Evolutionary conservation across 2,329 filamentous ascomycete species (phyloP), one percentile per base, ranked within the genome.

Genomic region (Bimuria novae-zelandiae): DNA sequence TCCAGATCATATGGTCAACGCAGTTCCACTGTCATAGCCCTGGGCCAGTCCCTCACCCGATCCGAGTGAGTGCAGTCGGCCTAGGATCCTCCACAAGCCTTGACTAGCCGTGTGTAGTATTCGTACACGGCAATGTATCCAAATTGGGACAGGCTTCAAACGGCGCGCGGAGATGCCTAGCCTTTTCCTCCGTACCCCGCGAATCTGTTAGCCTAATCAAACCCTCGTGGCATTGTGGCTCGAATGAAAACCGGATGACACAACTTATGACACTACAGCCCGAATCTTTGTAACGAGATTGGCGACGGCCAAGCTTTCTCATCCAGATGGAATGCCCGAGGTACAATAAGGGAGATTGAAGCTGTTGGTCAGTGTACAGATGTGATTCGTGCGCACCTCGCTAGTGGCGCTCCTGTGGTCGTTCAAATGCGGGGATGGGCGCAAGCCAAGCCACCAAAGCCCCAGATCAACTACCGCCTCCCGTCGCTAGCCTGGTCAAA

Each of bases 81-180:
- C 29, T 22, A 19, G 3, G 29, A 19, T 29, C 33, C 11, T 37
- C 32, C 23, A 8, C 44, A 35, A 25, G 33, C 32, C 44, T 47
- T 11, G 33, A 23, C 21, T 46, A 35, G 43, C 21, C 30, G 21
- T 25, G 30, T 16, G 30, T 47, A 47, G 44, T 23, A 37, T 21
- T n/a, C n/a, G n/a, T n/a, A n/a, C n/a, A n/a, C 44, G 44, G 44
- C 22, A 37, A 21, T 37, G 21, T 47, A n/a, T 35, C 44, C 44
- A 19, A 47, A 32, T 47, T 33, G 33, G 44, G 44, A 7, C 33
- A 37, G 44, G 32, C 44, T 30, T 29, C 33, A 21, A 47, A 37
- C 44, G 33, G 22, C 29, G 11, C 33, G 44, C 27, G 43, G 30
- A 39, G 21, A 39, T 37, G 44, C 44, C 44, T 22, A 47, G 44